phyloP scores from a whole-genome alignment of 2,329 filamentous ascomycete genomes.

The Coniella vitis region DNA sequence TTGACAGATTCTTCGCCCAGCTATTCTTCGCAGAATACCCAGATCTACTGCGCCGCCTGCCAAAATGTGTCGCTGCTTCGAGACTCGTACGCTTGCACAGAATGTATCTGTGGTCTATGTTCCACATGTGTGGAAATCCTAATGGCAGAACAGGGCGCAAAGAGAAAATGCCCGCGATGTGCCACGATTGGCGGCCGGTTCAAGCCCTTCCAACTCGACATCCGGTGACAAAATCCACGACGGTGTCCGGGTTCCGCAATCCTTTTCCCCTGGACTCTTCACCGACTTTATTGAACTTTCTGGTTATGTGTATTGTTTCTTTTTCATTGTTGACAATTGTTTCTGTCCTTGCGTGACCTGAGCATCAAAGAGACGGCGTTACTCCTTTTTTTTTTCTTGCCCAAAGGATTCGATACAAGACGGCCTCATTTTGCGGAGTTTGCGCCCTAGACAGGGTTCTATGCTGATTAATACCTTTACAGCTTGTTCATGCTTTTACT shows the following conservation, averaged over 20 bases:
- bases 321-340: neutral
- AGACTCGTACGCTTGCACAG: constrained; percentile 88
- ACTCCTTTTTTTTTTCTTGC: too few relatives aligned
- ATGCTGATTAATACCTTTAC: constrained; percentile 12
- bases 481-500: constrained; percentile 7
- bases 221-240: constrained; percentile 48
- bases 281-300: neutral
- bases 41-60: constrained; percentile 91
- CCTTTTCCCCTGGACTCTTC: neutral
- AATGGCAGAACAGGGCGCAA: constrained; percentile 67
- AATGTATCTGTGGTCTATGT: constrained; percentile 92
- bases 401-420: constrained; percentile 2
- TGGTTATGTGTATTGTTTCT: constrained; percentile 14
- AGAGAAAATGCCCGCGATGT: constrained; percentile 72
- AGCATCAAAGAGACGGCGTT: constrained; percentile 13
- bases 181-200: constrained; percentile 72
- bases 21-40: constrained; percentile 67
- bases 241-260: neutral
- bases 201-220: constrained; percentile 79
- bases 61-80: constrained; percentile 68
- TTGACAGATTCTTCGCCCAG: constrained; percentile 65
- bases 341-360: neutral
- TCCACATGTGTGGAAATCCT: constrained; percentile 78
- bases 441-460: constrained; percentile 1
- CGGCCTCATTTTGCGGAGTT: constrained; percentile 12